Evolutionary conservation across 1,139 yeast genomes (phyloP).

Genomic region (Debaryomyces robertsiae): DNA sequence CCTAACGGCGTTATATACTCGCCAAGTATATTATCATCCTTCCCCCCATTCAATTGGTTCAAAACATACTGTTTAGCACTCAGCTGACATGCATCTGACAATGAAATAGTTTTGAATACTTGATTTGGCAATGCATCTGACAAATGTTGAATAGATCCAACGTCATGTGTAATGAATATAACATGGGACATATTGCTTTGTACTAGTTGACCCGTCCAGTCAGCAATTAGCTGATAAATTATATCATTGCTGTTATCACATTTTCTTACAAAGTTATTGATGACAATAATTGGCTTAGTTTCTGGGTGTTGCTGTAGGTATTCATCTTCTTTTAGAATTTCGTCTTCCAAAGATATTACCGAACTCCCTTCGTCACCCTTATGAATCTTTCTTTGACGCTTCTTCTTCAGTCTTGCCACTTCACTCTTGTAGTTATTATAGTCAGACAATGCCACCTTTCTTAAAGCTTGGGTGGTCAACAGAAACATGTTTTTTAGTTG

Average conservation of each 20-base stretch:
- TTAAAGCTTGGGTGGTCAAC: slow-evolving; percentile 70
- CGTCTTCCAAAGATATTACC: slow-evolving; percentile 12
- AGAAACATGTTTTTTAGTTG: slow-evolving; percentile 82
- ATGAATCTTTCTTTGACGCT: slow-evolving; percentile 21
- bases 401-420: slow-evolving; percentile 26
- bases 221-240: slow-evolving; percentile 76
- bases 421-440: slow-evolving; percentile 36
- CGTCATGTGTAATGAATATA: slow-evolving; percentile 80
- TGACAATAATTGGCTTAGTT: slow-evolving; percentile 81
- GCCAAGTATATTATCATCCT: slow-evolving; percentile 42
- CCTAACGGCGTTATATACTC: slow-evolving; percentile 75
- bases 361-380: slow-evolving; percentile 9
- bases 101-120: slow-evolving; percentile 71
- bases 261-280: slow-evolving; percentile 67
- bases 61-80: slow-evolving; percentile 75
- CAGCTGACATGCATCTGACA: slow-evolving; percentile 78
- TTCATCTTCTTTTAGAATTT: slow-evolving; percentile 66
- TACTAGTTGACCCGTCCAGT: slow-evolving; percentile 82
- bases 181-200: slow-evolving; percentile 88
- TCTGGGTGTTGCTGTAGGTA: slow-evolving; percentile 86
- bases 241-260: slow-evolving; percentile 62
- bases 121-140: slow-evolving; percentile 80
- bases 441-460: slow-evolving; percentile 59
- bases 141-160: slow-evolving; percentile 70
- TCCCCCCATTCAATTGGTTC: slow-evolving; percentile 50